phyloP scores from a whole-genome alignment of 2,329 filamentous ascomycete genomes.

The Byssothecium circinans region DNA sequence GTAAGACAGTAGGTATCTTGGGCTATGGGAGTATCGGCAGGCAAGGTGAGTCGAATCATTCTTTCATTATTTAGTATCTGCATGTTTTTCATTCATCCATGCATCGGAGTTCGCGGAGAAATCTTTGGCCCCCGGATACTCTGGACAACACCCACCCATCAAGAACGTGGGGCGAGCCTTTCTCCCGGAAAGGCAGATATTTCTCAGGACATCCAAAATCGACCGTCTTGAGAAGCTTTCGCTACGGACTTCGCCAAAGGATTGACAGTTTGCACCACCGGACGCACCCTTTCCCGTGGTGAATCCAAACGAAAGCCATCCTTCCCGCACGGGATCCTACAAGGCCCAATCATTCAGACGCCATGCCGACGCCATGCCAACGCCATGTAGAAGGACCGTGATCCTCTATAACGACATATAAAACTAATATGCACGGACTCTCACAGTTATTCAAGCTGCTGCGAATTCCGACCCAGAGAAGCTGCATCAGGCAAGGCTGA shows the following conservation, averaged over 20 bases:
- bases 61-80: neutral
- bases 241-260: slow-evolving; percentile 1
- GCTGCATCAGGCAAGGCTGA: too few species aligned
- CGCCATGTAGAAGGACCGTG: neutral
- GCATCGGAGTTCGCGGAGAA: neutral
- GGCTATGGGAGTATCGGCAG: slow-evolving; percentile 66
- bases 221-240: slow-evolving; percentile 9
- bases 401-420: neutral
- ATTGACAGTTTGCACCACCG: neutral
- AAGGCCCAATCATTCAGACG: too few species aligned
- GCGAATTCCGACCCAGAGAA: too few species aligned
- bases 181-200: neutral
- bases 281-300: neutral
- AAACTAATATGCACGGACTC: neutral
- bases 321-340: too few species aligned
- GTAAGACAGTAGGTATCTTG: slow-evolving; percentile 60
- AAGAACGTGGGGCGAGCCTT: neutral
- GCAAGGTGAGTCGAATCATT: slow-evolving; percentile 51
- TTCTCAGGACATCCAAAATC: neutral
- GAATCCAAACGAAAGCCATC: neutral
- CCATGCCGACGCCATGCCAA: too few species aligned
- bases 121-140: neutral
- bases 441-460: too few species aligned
- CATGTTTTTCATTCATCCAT: slow-evolving; percentile 3
- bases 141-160: neutral